These are phyloP conservation scores for Saccharomyces hybrid DNA, from an alignment of 1,139 yeast species.

Conservation along the genomic window DNA sequence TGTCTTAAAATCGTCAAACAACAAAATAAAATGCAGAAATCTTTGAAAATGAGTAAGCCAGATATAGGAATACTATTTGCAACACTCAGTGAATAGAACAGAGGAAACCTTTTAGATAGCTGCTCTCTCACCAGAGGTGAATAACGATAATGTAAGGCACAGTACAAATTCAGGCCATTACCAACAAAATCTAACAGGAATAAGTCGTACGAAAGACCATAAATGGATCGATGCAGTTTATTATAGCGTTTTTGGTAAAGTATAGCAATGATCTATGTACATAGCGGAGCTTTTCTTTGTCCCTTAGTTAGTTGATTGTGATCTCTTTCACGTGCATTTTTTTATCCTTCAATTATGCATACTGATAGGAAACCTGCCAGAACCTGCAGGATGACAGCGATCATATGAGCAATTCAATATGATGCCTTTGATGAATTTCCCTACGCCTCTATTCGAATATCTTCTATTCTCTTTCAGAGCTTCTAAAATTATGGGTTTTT, in stretches of 20 bases:
- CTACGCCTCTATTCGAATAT: neutral
- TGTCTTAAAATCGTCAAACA: slow-evolving; percentile 16
- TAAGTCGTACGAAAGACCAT: slow-evolving; percentile 30
- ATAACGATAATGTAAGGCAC: slow-evolving; percentile 20
- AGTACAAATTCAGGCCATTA: slow-evolving; percentile 15
- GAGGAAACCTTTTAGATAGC: slow-evolving; percentile 21
- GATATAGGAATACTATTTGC: slow-evolving; percentile 18
- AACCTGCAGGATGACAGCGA: neutral
- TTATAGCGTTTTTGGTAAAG: slow-evolving; percentile 24
- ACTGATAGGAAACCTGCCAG: slow-evolving; percentile 1
- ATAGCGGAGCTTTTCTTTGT: neutral
- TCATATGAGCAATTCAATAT: neutral
- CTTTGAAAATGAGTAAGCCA: slow-evolving; percentile 10
- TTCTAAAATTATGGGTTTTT: neutral
- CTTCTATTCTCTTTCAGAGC: neutral
- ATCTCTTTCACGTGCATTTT: no score
- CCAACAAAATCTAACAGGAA: slow-evolving; percentile 15
- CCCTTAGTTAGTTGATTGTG: neutral
- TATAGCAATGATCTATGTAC: slow-evolving; percentile 13
- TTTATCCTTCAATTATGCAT: neutral
- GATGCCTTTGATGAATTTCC: neutral
- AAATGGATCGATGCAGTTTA: slow-evolving; percentile 26
- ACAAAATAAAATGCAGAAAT: slow-evolving; percentile 8
- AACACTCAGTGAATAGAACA: slow-evolving; percentile 16
- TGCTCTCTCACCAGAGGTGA: slow-evolving; percentile 18